phyloP scores from a whole-genome alignment of 768 basidiomycete genomes.

The Leccinum rimulosum region DNA sequence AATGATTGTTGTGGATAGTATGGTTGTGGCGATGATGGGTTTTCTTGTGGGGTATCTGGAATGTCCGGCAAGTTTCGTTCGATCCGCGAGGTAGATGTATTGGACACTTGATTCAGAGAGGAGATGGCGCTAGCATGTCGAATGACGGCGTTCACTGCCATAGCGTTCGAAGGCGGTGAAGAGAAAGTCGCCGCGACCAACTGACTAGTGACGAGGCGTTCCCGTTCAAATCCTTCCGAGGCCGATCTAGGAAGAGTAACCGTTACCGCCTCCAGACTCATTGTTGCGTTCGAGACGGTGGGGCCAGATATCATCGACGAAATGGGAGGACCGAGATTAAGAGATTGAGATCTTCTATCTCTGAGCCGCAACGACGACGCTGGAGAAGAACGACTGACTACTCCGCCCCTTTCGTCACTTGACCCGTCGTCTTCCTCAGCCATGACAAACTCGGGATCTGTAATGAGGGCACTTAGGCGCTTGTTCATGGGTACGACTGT shows the following conservation, averaged over 20 bases:
- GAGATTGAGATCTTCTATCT: slow-evolving; percentile 65
- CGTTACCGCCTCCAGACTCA: slow-evolving; percentile 31
- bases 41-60: slow-evolving; percentile 22
- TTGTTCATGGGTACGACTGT: slow-evolving; percentile 68
- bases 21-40: slow-evolving; percentile 2
- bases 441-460: slow-evolving; percentile 65
- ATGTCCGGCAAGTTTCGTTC: slow-evolving; percentile 32
- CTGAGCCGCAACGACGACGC: slow-evolving; percentile 43
- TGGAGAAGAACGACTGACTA: slow-evolving; percentile 37
- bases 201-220: slow-evolving; percentile 41
- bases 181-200: slow-evolving; percentile 44
- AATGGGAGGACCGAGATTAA: slow-evolving; percentile 45
- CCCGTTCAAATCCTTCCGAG: slow-evolving; percentile 35
- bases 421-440: slow-evolving; percentile 55
- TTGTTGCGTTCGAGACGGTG: slow-evolving; percentile 25
- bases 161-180: slow-evolving; percentile 17
- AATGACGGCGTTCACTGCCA: slow-evolving; percentile 26
- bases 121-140: slow-evolving; percentile 21
- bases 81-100: slow-evolving; percentile 25
- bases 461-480: slow-evolving; percentile 64
- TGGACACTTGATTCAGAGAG: slow-evolving; percentile 23
- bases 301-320: slow-evolving; percentile 28
- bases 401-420: slow-evolving; percentile 16
- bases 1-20: slow-evolving; percentile 34
- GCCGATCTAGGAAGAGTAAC: slow-evolving; percentile 28